A percentile compares a stretch with the other conserved stretches of the same genome.
These are phyloP conservation scores for Fraxinus platypoda DNA, from an alignment of 305 asterid species.

Conservation along the genomic window DNA sequence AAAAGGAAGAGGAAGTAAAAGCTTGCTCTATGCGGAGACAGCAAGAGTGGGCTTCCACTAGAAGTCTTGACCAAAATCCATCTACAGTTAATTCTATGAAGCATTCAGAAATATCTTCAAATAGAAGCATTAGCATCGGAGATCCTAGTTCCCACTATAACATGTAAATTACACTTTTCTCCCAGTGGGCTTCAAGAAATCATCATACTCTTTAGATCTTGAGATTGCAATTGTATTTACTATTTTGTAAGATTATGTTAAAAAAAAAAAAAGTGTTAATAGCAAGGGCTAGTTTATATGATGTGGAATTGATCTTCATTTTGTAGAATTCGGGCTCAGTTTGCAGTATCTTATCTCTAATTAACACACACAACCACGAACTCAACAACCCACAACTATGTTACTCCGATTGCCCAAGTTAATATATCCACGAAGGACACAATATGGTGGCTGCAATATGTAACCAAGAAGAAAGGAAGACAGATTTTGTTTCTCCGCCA, in stretches of 20 bases:
- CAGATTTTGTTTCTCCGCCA: too few relatives aligned
- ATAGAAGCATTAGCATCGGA: conserved; percentile 4
- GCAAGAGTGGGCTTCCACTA: conserved; percentile 28
- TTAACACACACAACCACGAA: too few relatives aligned
- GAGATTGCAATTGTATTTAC: not conserved
- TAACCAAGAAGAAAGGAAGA: too few relatives aligned
- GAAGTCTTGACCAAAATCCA: conserved; percentile 12
- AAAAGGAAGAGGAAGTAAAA: conserved; percentile 43
- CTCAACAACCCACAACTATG: too few relatives aligned
- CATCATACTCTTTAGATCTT: not conserved
- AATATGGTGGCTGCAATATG: too few relatives aligned
- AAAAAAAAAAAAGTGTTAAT: too few relatives aligned
- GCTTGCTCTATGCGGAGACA: conserved; percentile 30
- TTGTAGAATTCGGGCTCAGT: too few relatives aligned
- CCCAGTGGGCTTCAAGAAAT: not conserved
- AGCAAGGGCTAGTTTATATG: too few relatives aligned
- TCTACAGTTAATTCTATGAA: conserved; percentile 24
- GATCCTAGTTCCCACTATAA: not conserved
- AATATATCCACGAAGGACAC: too few relatives aligned
- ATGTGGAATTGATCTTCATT: too few relatives aligned
- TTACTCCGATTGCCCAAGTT: too few relatives aligned
- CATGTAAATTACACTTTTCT: not conserved
- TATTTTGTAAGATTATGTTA: not conserved
- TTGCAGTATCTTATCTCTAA: too few relatives aligned
- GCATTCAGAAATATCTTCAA: conserved; percentile 17